Conservation (phyloP, 306 rosid species). For the Cucurbita argyrosperma region DNA sequence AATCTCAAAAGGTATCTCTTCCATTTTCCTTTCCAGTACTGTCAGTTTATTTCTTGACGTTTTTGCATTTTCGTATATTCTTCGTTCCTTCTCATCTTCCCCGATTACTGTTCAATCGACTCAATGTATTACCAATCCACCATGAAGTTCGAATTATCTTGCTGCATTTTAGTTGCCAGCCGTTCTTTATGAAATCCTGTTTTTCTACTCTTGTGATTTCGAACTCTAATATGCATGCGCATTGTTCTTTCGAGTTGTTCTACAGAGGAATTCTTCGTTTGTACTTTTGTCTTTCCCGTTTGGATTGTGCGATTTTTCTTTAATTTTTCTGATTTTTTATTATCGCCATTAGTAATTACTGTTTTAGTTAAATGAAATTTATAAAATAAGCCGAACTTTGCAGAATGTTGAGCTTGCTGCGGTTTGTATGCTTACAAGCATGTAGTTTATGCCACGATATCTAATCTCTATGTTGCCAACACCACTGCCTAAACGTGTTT, state of each 20-base stretch:
- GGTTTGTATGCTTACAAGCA: neutral
- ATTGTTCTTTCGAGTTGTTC: neutral
- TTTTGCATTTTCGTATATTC: too few relatives aligned
- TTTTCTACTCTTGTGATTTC: neutral
- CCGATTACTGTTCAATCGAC: neutral
- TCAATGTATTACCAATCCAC: too few relatives aligned
- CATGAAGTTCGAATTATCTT: too few relatives aligned
- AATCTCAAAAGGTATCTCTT: neutral
- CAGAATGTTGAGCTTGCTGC: neutral
- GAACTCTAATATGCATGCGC: neutral
- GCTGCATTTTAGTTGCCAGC: neutral
- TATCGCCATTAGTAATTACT: neutral
- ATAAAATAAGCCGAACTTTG: neutral
- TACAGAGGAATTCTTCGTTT: neutral
- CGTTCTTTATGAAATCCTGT: neutral
- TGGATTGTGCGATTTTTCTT: neutral
- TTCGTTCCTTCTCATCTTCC: neutral
- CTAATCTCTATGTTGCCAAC: neutral
- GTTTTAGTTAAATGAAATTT: neutral
- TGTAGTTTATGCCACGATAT: neutral
- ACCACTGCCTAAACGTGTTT: neutral
- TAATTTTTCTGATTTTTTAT: neutral
- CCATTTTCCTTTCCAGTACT: neutral
- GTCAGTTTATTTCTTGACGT: neutral
- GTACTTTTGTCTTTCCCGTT: neutral